Evolutionary conservation across 2,329 filamentous ascomycete species (phyloP).

Genomic region (Alternaria panax): DNA sequence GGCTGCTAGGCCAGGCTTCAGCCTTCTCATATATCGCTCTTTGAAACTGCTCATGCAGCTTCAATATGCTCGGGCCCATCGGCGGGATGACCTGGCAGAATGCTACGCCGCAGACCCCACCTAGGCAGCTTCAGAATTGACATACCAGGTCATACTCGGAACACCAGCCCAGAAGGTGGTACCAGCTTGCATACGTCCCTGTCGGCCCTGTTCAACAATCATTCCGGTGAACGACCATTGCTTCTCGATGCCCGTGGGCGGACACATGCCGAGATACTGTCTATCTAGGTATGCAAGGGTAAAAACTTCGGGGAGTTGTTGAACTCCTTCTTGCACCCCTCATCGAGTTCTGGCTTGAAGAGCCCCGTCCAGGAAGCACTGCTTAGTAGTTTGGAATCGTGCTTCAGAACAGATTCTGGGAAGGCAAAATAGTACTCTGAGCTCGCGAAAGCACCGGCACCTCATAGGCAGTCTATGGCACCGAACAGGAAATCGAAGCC

Average conservation of each 20-base stretch:
- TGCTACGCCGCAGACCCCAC: conserved; percentile 21
- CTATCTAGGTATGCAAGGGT: conserved; percentile 13
- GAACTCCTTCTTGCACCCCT: conserved; percentile 18
- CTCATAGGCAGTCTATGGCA: conserved; percentile 33
- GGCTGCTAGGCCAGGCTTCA: too few relatives aligned
- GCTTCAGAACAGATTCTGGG: conserved; percentile 33
- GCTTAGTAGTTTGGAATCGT: conserved; percentile 23
- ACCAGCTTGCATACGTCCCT: conserved; percentile 15
- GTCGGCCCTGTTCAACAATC: background rate
- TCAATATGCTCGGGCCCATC: conserved; percentile 16
- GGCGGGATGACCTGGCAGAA: conserved; percentile 19
- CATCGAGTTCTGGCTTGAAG: conserved; percentile 41
- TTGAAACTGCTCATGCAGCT: conserved; percentile 13
- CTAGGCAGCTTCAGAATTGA: conserved; percentile 12
- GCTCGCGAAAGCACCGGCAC: conserved; percentile 30
- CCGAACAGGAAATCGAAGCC: background rate
- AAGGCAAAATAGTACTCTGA: conserved; percentile 42
- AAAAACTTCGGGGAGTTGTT: conserved; percentile 26
- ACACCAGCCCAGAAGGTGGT: conserved; percentile 16
- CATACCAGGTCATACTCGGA: conserved; percentile 19
- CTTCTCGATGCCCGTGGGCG: conserved; percentile 1
- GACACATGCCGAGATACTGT: conserved; percentile 17
- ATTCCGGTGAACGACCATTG: conserved; percentile 4
- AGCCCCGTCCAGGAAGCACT: conserved; percentile 34
- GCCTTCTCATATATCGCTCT: conserved; percentile 8